Base-by-base conservation (phyloP, 345 rosid genomes). In the Rhodomyrtus tomentosa region DNA sequence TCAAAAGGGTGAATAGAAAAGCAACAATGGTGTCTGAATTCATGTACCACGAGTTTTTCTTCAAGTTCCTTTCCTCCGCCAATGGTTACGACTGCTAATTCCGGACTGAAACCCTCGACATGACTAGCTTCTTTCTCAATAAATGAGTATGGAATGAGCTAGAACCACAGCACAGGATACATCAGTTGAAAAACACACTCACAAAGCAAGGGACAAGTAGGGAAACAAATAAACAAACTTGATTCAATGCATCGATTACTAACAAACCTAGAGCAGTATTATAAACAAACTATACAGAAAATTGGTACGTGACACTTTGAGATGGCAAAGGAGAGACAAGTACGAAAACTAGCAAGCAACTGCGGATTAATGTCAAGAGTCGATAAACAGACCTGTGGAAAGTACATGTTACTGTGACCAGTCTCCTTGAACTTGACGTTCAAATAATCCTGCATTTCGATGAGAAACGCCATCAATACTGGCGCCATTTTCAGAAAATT, bases 101-200 rank as follows among this genome's bases (percentile, higher is more conserved):
- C 99, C 8, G 98, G 98, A 87, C 98, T 95, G 85, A 96, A 96
- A 12, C 98, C 99, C 85, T 96, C 99, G 20, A 94, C 96, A 58
- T 94, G 98, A 87, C 96, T 93, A 89, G 98, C 98, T 93, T 96
- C 98, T 90, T 96, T 95, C 95, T 96, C 99, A 83, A 96, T 93
- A 82, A 96, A 95, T 7, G 99, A 96, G 90, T 94, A 95, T 25
- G 99, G 98, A 92, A 95, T 96, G 89, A 96, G 91, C 98, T 93
- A 88, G 90, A 92, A 82, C 76, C 40, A 79, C 50, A 50, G 0
- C 20, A 85, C 62, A 81, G 40, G 0, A 74, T 22, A 21, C 38
- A 74, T 21, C 81, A 24, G 55, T 0, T 0, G 49, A 76, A 18
- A 49, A 10, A 10, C 5, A 24, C 58, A 54, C 15, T 18, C 4